Conservation (phyloP, 2,329 filamentous ascomycete species). For the Diaporthe batatas region DNA sequence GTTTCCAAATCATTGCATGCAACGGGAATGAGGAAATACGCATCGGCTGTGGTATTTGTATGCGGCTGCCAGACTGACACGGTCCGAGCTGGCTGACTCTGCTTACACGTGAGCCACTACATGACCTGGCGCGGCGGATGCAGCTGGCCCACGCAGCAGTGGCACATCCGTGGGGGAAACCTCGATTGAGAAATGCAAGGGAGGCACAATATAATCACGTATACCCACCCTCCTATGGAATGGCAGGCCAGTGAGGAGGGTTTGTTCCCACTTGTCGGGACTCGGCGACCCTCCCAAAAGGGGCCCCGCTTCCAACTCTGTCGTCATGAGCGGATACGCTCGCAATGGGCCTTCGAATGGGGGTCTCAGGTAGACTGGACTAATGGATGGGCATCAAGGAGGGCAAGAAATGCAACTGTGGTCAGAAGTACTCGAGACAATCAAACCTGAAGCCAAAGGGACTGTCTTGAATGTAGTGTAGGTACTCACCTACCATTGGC, state of each 20-base stretch:
- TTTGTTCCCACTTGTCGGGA: slow-evolving; percentile 40
- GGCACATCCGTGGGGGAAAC: slow-evolving; percentile 25
- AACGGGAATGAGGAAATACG: not conserved
- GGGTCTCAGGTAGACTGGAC: slow-evolving; percentile 24
- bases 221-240: not conserved
- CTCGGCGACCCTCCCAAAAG: slow-evolving; percentile 32
- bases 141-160: slow-evolving; percentile 1
- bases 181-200: slow-evolving; percentile 9
- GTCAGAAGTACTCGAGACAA: slow-evolving; percentile 30
- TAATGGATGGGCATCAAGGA: slow-evolving; percentile 4
- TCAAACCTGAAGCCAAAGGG: not conserved
- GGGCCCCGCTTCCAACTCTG: slow-evolving; percentile 38
- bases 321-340: slow-evolving; percentile 35
- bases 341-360: slow-evolving; percentile 27
- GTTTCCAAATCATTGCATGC: not conserved
- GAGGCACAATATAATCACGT: slow-evolving; percentile 26
- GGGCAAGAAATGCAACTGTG: slow-evolving; percentile 27
- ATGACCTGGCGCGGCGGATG: slow-evolving; percentile 5
- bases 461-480: slow-evolving; percentile 13
- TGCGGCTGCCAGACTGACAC: no score
- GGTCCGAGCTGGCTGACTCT: slow-evolving; percentile 6
- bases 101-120: slow-evolving; percentile 3
- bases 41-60: not conserved
- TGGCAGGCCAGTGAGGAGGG: not conserved
- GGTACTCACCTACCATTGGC: slow-evolving; percentile 12